Evolutionary conservation across 176 grass and related monocot species (phyloP).

Genomic region (Phoenix roebelenii): DNA sequence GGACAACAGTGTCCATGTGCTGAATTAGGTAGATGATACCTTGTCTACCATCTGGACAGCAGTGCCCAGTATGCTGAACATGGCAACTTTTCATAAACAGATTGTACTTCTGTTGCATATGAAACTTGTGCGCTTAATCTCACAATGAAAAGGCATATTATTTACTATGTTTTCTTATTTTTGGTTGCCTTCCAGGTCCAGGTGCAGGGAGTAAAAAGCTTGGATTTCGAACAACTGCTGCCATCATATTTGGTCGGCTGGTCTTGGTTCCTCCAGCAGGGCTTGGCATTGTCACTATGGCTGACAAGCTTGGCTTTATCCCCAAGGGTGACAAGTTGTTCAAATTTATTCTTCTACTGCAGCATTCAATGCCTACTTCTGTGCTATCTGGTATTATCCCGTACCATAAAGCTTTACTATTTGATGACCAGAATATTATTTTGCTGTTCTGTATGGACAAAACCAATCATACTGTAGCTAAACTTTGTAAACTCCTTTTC

Average conservation of each 20-base stretch:
- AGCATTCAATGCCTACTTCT: conserved; percentile 97
- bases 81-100: too few relatives aligned
- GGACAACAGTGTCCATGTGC: too few relatives aligned
- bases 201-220: conserved; percentile 93
- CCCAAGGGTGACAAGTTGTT: conserved; percentile 92
- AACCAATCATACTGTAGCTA: neutral
- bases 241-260: conserved; percentile 86
- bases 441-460: conserved; percentile 14
- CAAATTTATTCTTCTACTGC: conserved; percentile 90
- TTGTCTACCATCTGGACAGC: too few relatives aligned
- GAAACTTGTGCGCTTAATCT: too few relatives aligned
- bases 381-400: conserved; percentile 82
- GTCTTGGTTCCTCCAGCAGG: conserved; percentile 14
- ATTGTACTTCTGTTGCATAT: too few relatives aligned
- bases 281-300: conserved; percentile 59
- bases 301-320: conserved; percentile 82
- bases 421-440: neutral
- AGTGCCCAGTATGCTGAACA: too few relatives aligned
- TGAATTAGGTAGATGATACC: too few relatives aligned
- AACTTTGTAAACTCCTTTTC: too few relatives aligned
- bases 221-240: conserved; percentile 59
- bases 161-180: neutral
- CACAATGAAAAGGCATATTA: too few relatives aligned
- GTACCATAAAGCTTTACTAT: neutral
- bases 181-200: conserved; percentile 46